Evolutionary conservation across 2,329 filamentous ascomycete genomes (phyloP), one percentile per base, ranked within the genome.

Genomic region (Penicillium sp.): DNA sequence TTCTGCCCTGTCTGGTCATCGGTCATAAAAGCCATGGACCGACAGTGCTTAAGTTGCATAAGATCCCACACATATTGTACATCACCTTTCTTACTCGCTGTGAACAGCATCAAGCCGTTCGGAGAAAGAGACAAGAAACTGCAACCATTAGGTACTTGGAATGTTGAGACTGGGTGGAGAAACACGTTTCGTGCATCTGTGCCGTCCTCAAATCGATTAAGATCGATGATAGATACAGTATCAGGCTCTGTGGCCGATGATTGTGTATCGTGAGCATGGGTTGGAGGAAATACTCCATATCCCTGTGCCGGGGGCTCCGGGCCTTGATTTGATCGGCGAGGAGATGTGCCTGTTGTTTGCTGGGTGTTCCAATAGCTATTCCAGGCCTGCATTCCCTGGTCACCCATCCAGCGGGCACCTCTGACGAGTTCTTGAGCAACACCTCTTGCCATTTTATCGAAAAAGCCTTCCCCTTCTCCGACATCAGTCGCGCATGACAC

Each of bases 41-140:
- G 72, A 34, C 74, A 74, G 61, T 79, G 66, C 56, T 73, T 75
- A 36, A 74, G 67, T 57, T 79, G 77, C 73, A 79, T 74, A 26
- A 80, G 62, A 65, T 79, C 76, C 78, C 78, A 80, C 10, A 80
- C 70, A 63, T 79, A 76, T 58, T 79, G 77, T 5, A 79, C 72
- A 54, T 79, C 77, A 1, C 78, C 78, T 48, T 79, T 79, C 51
- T 72, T 73, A 56, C 75, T 79, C 18, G 76, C 75, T 0, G 77
- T 79, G 49, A 80, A 64, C 2, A 80, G 61, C 68, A 75, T 73
- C 6, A 79, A 66, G 8, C 77, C 78, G 47, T 69, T 78, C 2
- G 78, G 78, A 9, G 74, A 74, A 35, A 80, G 76, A 2, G 78
- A 79, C 30, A 79, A 67, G 50, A 78, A 78, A 58, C 78, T 79